A percentile compares a stretch with the other conserved stretches of the same genome.
Evolutionary conservation across 1,139 yeast species (phyloP).

Genomic region (Wickerhamomyces sp.): DNA sequence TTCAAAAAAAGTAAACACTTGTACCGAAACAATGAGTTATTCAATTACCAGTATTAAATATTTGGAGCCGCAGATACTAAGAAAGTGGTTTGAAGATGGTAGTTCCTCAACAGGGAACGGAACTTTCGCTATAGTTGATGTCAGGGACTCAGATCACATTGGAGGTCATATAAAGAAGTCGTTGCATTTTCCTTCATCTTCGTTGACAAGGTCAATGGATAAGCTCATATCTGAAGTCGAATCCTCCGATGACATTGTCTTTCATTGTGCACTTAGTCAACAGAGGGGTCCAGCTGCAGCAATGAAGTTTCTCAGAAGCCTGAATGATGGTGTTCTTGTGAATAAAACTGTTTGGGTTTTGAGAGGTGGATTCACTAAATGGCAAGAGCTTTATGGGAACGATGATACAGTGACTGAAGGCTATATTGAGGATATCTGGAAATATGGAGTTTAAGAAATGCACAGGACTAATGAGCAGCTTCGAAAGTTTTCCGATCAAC

Average conservation of each 20-base stretch:
- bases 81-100: constrained; percentile 41
- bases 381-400: constrained; percentile 75
- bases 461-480: not conserved
- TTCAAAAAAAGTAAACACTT: too few relatives aligned
- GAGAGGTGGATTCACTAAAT: constrained; percentile 77
- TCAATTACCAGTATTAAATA: constrained; percentile 33
- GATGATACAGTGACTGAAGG: constrained; percentile 66
- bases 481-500: not conserved
- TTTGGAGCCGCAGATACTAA: constrained; percentile 40
- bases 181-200: constrained; percentile 56
- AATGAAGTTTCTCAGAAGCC: constrained; percentile 53
- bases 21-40: constrained; percentile 14
- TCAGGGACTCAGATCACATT: constrained; percentile 72
- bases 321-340: constrained; percentile 36
- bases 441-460: constrained; percentile 19
- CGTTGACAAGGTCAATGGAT: constrained; percentile 40
- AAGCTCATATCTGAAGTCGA: constrained; percentile 38
- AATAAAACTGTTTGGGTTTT: constrained; percentile 62
- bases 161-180: constrained; percentile 74
- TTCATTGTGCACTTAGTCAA: constrained; percentile 88
- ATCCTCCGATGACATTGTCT: constrained; percentile 54
- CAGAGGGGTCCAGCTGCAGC: constrained; percentile 90
- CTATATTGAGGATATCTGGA: constrained; percentile 58
- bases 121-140: constrained; percentile 73
- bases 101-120: constrained; percentile 35